These are phyloP conservation scores for Cadophora sp. DNA, from an alignment of 2,329 filamentous ascomycete genomes.

Conservation along the genomic window DNA sequence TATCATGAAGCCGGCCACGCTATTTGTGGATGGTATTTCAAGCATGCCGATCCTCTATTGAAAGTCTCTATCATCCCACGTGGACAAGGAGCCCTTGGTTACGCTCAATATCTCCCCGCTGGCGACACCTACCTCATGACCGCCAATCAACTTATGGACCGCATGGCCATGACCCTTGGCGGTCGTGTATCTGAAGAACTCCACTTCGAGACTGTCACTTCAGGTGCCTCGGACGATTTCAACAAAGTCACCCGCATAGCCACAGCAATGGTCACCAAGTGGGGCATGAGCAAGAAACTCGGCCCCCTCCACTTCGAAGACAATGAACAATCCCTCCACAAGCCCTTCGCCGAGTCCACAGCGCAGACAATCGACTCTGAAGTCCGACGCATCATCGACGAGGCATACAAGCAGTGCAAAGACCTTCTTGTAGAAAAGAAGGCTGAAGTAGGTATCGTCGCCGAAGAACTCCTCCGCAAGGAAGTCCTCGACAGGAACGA, in stretches of 20 bases:
- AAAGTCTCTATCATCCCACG: constrained; percentile 99
- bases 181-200: constrained; percentile 95
- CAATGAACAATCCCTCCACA: constrained; percentile 81
- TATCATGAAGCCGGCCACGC: constrained; percentile 99
- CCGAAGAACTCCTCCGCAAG: constrained; percentile 90
- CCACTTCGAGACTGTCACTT: constrained; percentile 96
- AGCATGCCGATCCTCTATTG: constrained; percentile 93
- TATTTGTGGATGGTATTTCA: constrained; percentile 98
- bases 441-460: constrained; percentile 84
- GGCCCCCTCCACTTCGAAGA: constrained; percentile 92
- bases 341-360: constrained; percentile 95
- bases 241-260: constrained; percentile 98
- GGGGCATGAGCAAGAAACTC: constrained; percentile 96
- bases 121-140: constrained; percentile 96
- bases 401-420: constrained; percentile 91
- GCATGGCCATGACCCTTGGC: constrained; percentile 99
- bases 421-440: constrained; percentile 86
- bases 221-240: constrained; percentile 95
- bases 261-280: constrained; percentile 98
- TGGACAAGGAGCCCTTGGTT: constrained; percentile 90
- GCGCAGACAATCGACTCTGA: constrained; percentile 91
- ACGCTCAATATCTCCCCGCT: constrained; percentile 94
- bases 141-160: constrained; percentile 94
- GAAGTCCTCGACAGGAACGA: constrained; percentile 92
- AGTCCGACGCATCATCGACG: constrained; percentile 88